Base-by-base conservation (phyloP, 2,329 filamentous ascomycete genomes). In the Coniochaeta pulveracea region DNA sequence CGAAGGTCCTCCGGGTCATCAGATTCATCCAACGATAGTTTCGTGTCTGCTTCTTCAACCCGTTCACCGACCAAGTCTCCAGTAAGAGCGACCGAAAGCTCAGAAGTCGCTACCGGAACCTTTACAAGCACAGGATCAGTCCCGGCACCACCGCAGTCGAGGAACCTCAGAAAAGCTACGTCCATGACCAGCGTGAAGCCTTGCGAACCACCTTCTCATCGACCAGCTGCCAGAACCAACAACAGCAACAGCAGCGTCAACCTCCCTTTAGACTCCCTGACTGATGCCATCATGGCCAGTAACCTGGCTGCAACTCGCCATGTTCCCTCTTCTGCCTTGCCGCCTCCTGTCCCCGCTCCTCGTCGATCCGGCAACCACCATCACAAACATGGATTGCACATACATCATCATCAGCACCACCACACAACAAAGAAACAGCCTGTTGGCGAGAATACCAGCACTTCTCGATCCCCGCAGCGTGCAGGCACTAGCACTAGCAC, bases 281-380 rank as follows among this genome's bases (percentile, higher is more conserved):
- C 80, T 10, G 73, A 74, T 45, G 83, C 83, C 40, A 85, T 88
- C 37, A 69, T 88, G 46, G 82, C 81, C 3, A 76, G 80, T 2
- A 81, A 77, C 16, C 62, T 88, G 0, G 83, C 83, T 5, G 12
- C 30, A 12, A 11, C 18, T 15, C 30, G 56, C 35, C 62, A 52
- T 30, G 60, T 51, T 34, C 63, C 51, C 28, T 57, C 56, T 37
- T 29, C 39, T 5, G 41, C 40, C 55, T 53, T 41, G 50, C 58
- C 26, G 46, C 61, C 55, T 49, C 54, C 52, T 43, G 45, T 56
- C 33, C 51, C 45, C 47, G 47, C 47, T 47, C 50, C 43, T 46
- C 47, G 43, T 46, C 35, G 61, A 54, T 40, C 45, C 25, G 50
- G 49, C 22, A 37, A 12, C 19, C 37, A 36, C 15, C 30, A 34